Evolutionary conservation across 192 early-diverging fungal species (phyloP).

Genomic region (Entomortierella chlamydospora): DNA sequence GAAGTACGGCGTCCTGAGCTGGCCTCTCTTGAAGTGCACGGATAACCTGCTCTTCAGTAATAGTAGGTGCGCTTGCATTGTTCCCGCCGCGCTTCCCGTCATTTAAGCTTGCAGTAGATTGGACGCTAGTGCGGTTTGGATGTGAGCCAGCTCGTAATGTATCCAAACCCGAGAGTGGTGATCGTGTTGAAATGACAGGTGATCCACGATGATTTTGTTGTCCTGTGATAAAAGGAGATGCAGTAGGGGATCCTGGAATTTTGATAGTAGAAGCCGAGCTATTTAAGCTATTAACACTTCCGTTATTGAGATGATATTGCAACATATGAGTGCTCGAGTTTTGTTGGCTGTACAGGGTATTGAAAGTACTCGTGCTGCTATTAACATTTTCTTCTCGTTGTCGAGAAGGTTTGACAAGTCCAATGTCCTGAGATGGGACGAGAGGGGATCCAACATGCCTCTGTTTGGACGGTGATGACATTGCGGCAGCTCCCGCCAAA

Average conservation of each 20-base stretch:
- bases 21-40: conserved; percentile 37
- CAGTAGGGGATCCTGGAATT: conserved; percentile 35
- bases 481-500: conserved; percentile 2
- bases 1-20: conserved; percentile 35
- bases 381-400: conserved; percentile 30
- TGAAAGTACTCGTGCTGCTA: conserved; percentile 30
- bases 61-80: neutral
- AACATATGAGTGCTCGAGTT: conserved; percentile 43
- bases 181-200: conserved; percentile 31
- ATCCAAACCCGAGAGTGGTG: conserved; percentile 31
- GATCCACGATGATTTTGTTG: conserved; percentile 39
- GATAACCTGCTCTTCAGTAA: conserved; percentile 46
- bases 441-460: conserved; percentile 31
- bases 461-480: conserved; percentile 41
- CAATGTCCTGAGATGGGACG: conserved; percentile 36
- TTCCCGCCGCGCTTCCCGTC: conserved; percentile 13
- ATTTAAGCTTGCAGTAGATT: conserved; percentile 22
- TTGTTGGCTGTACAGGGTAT: conserved; percentile 49
- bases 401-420: conserved; percentile 15
- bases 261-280: conserved; percentile 38
- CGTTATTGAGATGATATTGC: conserved; percentile 25
- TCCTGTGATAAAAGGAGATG: conserved; percentile 17
- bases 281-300: conserved; percentile 19
- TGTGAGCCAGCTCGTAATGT: conserved; percentile 15
- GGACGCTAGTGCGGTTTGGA: conserved; percentile 41